Base-by-base conservation (phyloP, 495 filamentous ascomycete genomes). In the Penicillium silybi region DNA sequence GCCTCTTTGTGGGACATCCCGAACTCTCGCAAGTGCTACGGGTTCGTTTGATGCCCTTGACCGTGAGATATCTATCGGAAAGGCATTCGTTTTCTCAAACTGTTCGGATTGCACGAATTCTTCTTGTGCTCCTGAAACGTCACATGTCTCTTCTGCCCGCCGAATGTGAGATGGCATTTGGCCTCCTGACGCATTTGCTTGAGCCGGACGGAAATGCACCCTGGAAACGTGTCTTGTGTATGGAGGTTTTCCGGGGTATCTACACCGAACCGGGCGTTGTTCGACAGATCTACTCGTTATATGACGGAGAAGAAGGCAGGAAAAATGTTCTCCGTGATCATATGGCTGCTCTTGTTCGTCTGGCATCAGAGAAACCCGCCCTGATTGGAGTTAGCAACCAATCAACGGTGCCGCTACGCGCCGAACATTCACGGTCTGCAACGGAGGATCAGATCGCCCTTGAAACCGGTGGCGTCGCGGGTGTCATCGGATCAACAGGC, bases 201-300 rank as follows among this genome's bases (percentile, higher is more conserved):
- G 93, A 98, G 58, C 87, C 87, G 13, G 95, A 96, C 51, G 79
- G 79, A 6, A 82, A 82, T 4, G 74, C 82, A 1, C 64, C 81
- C 5, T 98, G 93, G 93, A 96, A 89, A 62, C 77, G 95, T 34
- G 84, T 88, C 1, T 64, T 96, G 16, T 92, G 89, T 54, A 92
- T 98, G 84, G 93, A 98, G 61, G 77, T 95, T 0, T 89, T 95
- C 56, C 81, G 88, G 26, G 87, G 85, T 19, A 78, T 97, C 35
- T 95, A 95, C 67, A 74, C 86, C 0, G 90, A 96, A 46, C 82
- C 87, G 13, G 75, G 77, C 2, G 80, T 93, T 10, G 77, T 96
- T 6, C 78, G 92, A 37, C 82, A 86, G 16, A 88, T 97, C 6
- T 97, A 90, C 58, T 75, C 83, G 6, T 70, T 86, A 29, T 97